Evolutionary conservation across 371 early-diverging fungal species (phyloP).

Genomic region (Sporodiniella umbellata): DNA sequence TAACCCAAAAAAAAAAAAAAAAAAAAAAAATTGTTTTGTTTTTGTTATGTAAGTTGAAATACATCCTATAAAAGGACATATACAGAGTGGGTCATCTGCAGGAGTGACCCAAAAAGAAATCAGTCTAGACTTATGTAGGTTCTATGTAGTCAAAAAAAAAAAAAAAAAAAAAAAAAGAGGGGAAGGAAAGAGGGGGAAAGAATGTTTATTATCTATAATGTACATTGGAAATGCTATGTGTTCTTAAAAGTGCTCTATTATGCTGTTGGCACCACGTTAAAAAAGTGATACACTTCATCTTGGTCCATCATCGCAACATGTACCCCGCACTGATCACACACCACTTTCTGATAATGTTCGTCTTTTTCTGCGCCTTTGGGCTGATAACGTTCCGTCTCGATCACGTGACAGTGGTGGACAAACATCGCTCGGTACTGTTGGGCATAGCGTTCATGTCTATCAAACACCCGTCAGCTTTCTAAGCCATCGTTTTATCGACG

Average conservation of each 20-base stretch:
- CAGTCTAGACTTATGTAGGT: too few species aligned
- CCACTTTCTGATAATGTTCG: conserved; percentile 54
- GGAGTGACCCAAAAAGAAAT: too few species aligned
- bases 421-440: conserved; percentile 75
- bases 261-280: conserved; percentile 53
- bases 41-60: too few species aligned
- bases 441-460: conserved; percentile 57
- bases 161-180: too few species aligned
- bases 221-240: background rate
- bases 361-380: conserved; percentile 15
- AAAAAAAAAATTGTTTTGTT: too few species aligned
- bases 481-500: background rate
- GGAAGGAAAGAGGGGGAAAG: too few species aligned
- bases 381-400: conserved; percentile 35
- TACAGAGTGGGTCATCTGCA: too few species aligned
- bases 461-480: background rate
- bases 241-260: background rate
- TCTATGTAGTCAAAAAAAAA: too few species aligned
- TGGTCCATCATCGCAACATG: conserved; percentile 65
- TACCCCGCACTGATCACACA: conserved; percentile 60
- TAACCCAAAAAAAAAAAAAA: too few species aligned
- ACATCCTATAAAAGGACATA: too few species aligned
- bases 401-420: conserved; percentile 57
- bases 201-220: too few species aligned
- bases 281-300: conserved; percentile 73